These are phyloP conservation scores for Lyophyllum shimeji DNA, from an alignment of 768 basidiomycete species.

Conservation along the genomic window DNA sequence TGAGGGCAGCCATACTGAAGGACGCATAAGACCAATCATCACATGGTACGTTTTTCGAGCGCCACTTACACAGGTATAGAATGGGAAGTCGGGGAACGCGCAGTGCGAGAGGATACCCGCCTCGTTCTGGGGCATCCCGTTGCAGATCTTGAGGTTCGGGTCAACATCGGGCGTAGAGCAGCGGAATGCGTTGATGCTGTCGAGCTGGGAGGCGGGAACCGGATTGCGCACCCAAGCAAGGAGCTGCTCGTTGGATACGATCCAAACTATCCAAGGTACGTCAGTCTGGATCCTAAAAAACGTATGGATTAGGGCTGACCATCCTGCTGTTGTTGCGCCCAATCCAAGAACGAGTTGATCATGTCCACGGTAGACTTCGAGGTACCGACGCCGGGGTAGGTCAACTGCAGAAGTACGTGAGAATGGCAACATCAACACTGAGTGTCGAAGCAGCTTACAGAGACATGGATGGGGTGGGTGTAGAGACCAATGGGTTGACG, in stretches of 20 bases:
- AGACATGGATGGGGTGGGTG: conserved; percentile 78
- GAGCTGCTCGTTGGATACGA: conserved; percentile 70
- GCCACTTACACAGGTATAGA: conserved; percentile 68
- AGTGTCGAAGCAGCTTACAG: conserved; percentile 35
- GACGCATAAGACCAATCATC: neutral
- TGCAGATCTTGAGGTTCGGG: conserved; percentile 59
- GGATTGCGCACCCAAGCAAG: conserved; percentile 76
- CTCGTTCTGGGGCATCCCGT: conserved; percentile 73
- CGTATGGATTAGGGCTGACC: conserved; percentile 33
- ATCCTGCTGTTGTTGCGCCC: conserved; percentile 72
- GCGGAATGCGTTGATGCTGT: conserved; percentile 51
- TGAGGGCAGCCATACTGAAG: conserved; percentile 75
- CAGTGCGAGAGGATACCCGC: conserved; percentile 60
- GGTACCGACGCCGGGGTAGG: conserved; percentile 58
- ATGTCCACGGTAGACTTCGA: conserved; percentile 60
- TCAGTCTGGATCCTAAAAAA: neutral
- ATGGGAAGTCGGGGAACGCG: conserved; percentile 73
- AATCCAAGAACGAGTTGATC: conserved; percentile 81
- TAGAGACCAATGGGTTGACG: conserved; percentile 81
- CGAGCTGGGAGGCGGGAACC: conserved; percentile 58
- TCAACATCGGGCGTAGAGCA: conserved; percentile 66
- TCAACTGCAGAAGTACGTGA: conserved; percentile 31
- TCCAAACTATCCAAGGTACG: conserved; percentile 51
- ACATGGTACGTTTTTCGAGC: neutral
- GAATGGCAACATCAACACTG: neutral